These are phyloP conservation scores for Carallia pectinifolia DNA, from an alignment of 345 rosid species.

Conservation along the genomic window DNA sequence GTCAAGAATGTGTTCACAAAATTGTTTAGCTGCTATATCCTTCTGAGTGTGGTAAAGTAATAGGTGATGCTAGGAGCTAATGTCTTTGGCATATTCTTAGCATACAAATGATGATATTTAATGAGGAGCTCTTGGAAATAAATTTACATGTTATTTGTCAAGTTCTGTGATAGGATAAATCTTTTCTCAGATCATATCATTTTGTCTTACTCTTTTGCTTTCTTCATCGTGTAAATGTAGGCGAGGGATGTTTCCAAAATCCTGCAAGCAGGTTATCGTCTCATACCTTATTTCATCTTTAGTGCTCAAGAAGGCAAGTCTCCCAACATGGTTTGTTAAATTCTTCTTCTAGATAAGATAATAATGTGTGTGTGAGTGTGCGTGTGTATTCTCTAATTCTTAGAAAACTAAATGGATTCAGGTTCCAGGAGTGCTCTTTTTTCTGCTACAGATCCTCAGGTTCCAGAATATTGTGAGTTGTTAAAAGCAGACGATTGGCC, in stretches of 20 bases:
- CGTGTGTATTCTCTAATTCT: too few species aligned
- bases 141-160: not conserved
- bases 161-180: not conserved
- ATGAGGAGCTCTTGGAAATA: not conserved
- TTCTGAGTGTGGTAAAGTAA: too few species aligned
- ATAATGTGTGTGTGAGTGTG: not conserved
- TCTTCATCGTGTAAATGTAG: conserved; percentile 39
- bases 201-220: conserved; percentile 1
- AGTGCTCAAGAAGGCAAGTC: conserved; percentile 80
- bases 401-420: conserved; percentile 15
- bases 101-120: not conserved
- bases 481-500: conserved; percentile 87
- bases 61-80: too few species aligned
- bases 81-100: not conserved
- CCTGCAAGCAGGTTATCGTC: conserved; percentile 73
- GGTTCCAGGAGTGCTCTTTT: conserved; percentile 90
- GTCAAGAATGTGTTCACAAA: too few species aligned
- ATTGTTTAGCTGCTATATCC: too few species aligned
- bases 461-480: conserved; percentile 79
- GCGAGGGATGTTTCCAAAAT: conserved; percentile 89
- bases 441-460: conserved; percentile 93
- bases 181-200: not conserved
- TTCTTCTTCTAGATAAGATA: not conserved
- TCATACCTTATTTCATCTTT: conserved; percentile 87
- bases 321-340: not conserved